These are phyloP conservation scores for Sphagnum tenellum DNA, from an alignment of 225 moss, liverwort and hornwort genomes.

Conservation along the genomic window DNA sequence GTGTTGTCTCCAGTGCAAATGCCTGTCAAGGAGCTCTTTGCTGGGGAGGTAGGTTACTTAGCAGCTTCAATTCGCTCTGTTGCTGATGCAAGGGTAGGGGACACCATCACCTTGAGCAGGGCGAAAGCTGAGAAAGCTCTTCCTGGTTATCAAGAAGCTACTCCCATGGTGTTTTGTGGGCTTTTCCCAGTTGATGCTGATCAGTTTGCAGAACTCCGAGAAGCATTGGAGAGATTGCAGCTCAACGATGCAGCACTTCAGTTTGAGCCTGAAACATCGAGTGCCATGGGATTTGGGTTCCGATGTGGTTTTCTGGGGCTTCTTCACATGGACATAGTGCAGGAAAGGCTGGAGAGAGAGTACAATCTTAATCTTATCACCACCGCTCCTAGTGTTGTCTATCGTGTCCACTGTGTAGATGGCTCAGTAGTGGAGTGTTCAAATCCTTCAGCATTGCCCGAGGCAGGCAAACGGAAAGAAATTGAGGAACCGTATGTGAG, in stretches of 20 bases:
- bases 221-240: slow-evolving; percentile 89
- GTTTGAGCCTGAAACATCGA: slow-evolving; percentile 93
- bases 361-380: slow-evolving; percentile 91
- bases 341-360: slow-evolving; percentile 95
- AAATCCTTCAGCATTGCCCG: slow-evolving; percentile 86
- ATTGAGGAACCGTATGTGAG: slow-evolving; percentile 75
- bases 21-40: slow-evolving; percentile 74
- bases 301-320: slow-evolving; percentile 95
- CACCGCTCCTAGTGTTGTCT: slow-evolving; percentile 95
- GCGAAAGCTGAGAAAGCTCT: slow-evolving; percentile 67
- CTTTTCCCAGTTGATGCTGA: slow-evolving; percentile 91
- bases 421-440: slow-evolving; percentile 68
- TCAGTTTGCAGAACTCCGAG: slow-evolving; percentile 80
- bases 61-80: slow-evolving; percentile 95
- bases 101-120: slow-evolving; percentile 66
- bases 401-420: slow-evolving; percentile 59
- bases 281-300: slow-evolving; percentile 98
- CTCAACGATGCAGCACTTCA: slow-evolving; percentile 88
- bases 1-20: slow-evolving; percentile 91
- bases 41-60: slow-evolving; percentile 93
- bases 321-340: slow-evolving; percentile 98
- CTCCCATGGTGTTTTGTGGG: slow-evolving; percentile 97
- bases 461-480: slow-evolving; percentile 65
- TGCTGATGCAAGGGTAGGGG: slow-evolving; percentile 92
- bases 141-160: slow-evolving; percentile 88